Percentiles rank a stretch among this genome's conserved stretches.
Conservation (phyloP, 129 eudicot species). For the Flaveria bidentis region DNA sequence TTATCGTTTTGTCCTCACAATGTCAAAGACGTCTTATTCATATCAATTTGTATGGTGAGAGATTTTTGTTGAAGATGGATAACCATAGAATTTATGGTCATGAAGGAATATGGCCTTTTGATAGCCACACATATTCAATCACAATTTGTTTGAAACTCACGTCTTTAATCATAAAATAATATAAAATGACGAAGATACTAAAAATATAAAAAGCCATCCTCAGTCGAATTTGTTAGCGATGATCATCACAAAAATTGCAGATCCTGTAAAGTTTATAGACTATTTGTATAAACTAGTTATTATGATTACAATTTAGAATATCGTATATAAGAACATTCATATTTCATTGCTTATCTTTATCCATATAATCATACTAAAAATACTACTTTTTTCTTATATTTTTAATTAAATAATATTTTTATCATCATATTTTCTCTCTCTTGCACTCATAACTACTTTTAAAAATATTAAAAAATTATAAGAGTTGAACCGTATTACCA, state of each 20-base stretch:
- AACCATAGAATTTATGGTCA: background rate
- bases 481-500: too few relatives aligned
- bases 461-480: too few relatives aligned
- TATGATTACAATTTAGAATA: background rate
- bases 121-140: background rate
- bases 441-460: too few relatives aligned
- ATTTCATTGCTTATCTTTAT: too few relatives aligned
- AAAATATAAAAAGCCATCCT: too few relatives aligned
- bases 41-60: background rate
- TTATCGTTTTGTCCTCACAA: background rate
- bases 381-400: too few relatives aligned
- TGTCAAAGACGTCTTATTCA: background rate
- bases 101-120: background rate
- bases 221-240: too few relatives aligned
- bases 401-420: too few relatives aligned
- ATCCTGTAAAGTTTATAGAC: background rate
- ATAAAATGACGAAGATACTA: too few relatives aligned
- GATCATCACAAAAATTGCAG: constrained; percentile 10
- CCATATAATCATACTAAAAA: too few relatives aligned
- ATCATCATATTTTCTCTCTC: too few relatives aligned
- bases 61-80: background rate
- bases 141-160: background rate
- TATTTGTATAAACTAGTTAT: background rate
- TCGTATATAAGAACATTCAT: background rate
- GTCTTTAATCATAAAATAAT: too few relatives aligned